Evolutionary conservation across 371 early-diverging fungal species (phyloP), one percentile per base, ranked within the genome.

Genomic region (Lichtheimia ornata): DNA sequence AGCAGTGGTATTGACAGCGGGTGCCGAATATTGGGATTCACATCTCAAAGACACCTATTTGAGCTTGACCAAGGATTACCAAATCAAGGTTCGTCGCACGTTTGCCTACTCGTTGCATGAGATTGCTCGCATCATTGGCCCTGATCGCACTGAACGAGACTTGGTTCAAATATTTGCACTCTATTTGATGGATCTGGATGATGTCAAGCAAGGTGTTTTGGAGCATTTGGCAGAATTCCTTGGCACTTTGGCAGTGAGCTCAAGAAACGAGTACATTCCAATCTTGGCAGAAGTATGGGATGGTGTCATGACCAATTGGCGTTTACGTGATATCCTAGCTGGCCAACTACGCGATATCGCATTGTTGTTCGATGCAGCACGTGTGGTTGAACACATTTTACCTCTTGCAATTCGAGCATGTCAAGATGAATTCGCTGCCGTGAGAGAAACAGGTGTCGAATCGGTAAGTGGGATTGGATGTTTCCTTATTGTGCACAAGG

Each of bases 21-120:
- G 86, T 41, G 82, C 69, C 0, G 76, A 70, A 13, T 74, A 77
- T 51, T 84, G 84, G 84, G 79, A 82, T 50, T 64, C 69, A 2
- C 81, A 84, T 56, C 67, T 84, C 5, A 72, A 79, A 14, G 84
- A 82, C 2, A 79, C 79, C 3, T 84, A 82, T 64, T 50, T 79
- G 11, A 73, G 71, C 42, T 53, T 84, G 45, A 77, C 81, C 9
- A 78, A 81, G 58, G 84, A 84, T 49, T 79, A 77, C 41, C 79
- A 84, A 61, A 78, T 86, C 72, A 75, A 86, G 65, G 77, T 86
- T 42, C 73, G 86, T 4, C 74, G 84, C 17, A 82, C 84, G 0
- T 75, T 86, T 51, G 86, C 86, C 2, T 82, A 84, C 58, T 86
- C 86, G 1, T 54, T 86, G 30, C 86, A 86, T 52, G 86, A 83